Conservation (phyloP, 805 yeast species). For the Metschnikowia henanensis region DNA sequence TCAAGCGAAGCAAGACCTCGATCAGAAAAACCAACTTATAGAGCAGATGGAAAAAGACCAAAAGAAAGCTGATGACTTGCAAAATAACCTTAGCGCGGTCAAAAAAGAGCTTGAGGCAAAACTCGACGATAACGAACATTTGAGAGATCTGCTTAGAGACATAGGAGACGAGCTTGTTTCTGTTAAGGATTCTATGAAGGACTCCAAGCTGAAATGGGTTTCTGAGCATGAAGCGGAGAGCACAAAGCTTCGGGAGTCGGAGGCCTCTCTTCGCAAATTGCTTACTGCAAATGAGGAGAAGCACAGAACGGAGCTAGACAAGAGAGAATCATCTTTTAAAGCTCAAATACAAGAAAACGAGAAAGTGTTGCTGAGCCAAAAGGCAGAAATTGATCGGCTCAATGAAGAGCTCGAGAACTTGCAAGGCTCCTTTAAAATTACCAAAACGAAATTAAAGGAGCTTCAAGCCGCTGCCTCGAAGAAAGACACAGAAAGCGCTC, state of each 20-base stretch:
- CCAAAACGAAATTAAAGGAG: slow-evolving; percentile 22
- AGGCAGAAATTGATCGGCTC: slow-evolving; percentile 1
- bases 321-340: not conserved
- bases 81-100: slow-evolving; percentile 12
- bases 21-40: slow-evolving; percentile 4
- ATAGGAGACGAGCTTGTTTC: slow-evolving; percentile 80
- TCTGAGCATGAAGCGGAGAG: slow-evolving; percentile 8
- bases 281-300: slow-evolving; percentile 22
- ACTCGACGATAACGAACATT: slow-evolving; percentile 62
- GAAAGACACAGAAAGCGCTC: slow-evolving; percentile 20
- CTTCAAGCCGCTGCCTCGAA: slow-evolving; percentile 3
- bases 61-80: slow-evolving; percentile 9
- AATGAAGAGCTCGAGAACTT: slow-evolving; percentile 6
- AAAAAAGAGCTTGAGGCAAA: slow-evolving; percentile 19
- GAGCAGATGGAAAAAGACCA: not conserved
- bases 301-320: slow-evolving; percentile 3
- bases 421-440: slow-evolving; percentile 4
- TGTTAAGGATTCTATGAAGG: slow-evolving; percentile 45
- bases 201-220: slow-evolving; percentile 20
- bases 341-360: not conserved
- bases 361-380: not conserved
- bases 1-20: slow-evolving; percentile 12
- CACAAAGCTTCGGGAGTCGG: slow-evolving; percentile 16
- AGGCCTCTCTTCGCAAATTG: slow-evolving; percentile 8
- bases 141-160: slow-evolving; percentile 73